These are phyloP conservation scores for Diaporthe nobilis DNA, from an alignment of 2,329 filamentous ascomycete genomes.

Conservation along the genomic window DNA sequence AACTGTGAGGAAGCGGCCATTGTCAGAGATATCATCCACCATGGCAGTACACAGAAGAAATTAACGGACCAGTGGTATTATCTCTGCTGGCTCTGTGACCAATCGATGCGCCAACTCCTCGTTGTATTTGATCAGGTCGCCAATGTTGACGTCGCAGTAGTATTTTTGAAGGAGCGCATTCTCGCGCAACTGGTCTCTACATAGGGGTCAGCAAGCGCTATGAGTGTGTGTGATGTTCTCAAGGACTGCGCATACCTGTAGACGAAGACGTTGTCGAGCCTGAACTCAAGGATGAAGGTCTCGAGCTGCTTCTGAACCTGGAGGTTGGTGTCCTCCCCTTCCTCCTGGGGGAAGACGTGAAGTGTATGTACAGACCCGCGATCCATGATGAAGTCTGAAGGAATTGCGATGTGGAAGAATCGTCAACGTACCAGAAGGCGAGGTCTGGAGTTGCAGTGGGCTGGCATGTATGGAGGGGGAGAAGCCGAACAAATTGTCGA, in stretches of 20 bases:
- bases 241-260: constrained; percentile 78
- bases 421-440: neutral
- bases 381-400: constrained; percentile 73
- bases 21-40: neutral
- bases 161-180: constrained; percentile 96
- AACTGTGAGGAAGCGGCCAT: constrained; percentile 71
- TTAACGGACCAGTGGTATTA: constrained; percentile 86
- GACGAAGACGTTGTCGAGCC: constrained; percentile 93
- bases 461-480: constrained; percentile 20
- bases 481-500: constrained; percentile 30
- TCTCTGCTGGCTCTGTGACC: constrained; percentile 89
- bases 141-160: constrained; percentile 96
- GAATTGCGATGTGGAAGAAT: neutral
- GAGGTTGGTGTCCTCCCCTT: constrained; percentile 76
- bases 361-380: constrained; percentile 88
- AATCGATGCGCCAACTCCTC: constrained; percentile 94
- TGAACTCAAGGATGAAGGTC: constrained; percentile 93
- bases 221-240: too few relatives aligned
- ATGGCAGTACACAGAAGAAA: neutral
- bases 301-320: constrained; percentile 85
- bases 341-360: constrained; percentile 80
- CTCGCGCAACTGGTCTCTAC: constrained; percentile 92
- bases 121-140: constrained; percentile 95
- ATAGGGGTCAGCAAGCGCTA: constrained; percentile 38
- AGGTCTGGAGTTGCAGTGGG: constrained; percentile 24